Evolutionary conservation across 2,329 filamentous ascomycete genomes (phyloP).

Genomic region (Botrytis fragariae): DNA sequence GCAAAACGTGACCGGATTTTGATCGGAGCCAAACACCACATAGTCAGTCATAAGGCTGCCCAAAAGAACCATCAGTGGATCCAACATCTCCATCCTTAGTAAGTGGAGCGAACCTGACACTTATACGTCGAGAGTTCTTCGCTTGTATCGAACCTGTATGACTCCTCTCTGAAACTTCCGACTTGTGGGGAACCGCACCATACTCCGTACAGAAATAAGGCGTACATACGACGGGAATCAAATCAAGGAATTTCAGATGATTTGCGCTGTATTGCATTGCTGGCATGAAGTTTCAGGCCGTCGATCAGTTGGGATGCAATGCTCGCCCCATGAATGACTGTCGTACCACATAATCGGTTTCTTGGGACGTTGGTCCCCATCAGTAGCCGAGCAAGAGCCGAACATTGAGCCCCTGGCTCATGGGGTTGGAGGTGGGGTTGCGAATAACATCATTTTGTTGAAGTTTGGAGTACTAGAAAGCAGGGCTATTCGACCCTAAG

Average conservation of each 20-base stretch:
- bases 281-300: neutral
- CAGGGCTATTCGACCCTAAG: neutral
- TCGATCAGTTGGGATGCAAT: neutral
- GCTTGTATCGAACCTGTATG: neutral
- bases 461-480: neutral
- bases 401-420: neutral
- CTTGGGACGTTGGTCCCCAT: neutral
- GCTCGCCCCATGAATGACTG: neutral
- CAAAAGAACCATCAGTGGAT: neutral
- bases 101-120: neutral
- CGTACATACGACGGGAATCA: neutral
- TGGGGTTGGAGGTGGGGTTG: neutral
- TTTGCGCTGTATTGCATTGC: neutral
- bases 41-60: neutral
- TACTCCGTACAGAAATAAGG: neutral
- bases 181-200: neutral
- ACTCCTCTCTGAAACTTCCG: neutral
- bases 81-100: neutral
- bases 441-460: neutral
- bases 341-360: neutral
- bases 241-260: neutral
- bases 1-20: neutral
- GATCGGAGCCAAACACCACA: neutral
- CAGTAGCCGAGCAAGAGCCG: neutral
- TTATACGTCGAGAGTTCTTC: neutral